Evolutionary conservation across 352 stramenopile genomes (phyloP), one percentile per base, ranked within the genome.

Genomic region (Plasmopara viticola): DNA sequence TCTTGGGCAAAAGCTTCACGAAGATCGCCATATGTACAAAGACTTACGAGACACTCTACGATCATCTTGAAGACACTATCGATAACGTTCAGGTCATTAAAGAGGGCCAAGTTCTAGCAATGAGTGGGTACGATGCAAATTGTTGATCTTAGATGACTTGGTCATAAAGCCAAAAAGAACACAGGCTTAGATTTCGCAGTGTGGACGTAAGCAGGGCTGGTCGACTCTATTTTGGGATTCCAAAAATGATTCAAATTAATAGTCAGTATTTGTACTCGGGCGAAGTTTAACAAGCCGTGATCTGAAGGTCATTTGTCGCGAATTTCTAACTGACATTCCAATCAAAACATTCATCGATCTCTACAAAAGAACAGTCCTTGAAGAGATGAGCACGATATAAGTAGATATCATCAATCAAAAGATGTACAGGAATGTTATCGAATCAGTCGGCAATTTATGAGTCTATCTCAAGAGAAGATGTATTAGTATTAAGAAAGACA

Each of bases 371-470:
- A 43, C 4, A 17, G 61, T 37, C 6, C 25, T 0, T 0, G 52
- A 66, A 15, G 46, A 39, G 15, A 28, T 64, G 25, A 31, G 5
- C 33, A 60, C 52, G 0, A 54, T 66, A 42, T 51, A 53, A 30
- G 58, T 61, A 28, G 43, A 66, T 50, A 66, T 66, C 29, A 51
- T 47, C 12, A 35, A 66, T 33, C 14, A 51, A 8, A 60, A 54
- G 38, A 58, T 61, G 12, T 54, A 51, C 30, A 35, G 42, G 0
- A 66, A 60, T 43, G 29, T 61, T 1, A 66, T 48, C 6, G 48
- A 66, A 6, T 54, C 13, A 20, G 52, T 66, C 1, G 52, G 50
- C 45, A 47, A 57, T 48, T 45, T 61, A 33, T 61, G 47, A 29
- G 13, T n/a, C n/a, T n/a, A n/a, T n/a, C n/a, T n/a, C n/a, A n/a